Evolutionary conservation across 441 rosid species (phyloP), one percentile per base, ranked within the genome.

Genomic region (Pelargonium cotyledonis): DNA sequence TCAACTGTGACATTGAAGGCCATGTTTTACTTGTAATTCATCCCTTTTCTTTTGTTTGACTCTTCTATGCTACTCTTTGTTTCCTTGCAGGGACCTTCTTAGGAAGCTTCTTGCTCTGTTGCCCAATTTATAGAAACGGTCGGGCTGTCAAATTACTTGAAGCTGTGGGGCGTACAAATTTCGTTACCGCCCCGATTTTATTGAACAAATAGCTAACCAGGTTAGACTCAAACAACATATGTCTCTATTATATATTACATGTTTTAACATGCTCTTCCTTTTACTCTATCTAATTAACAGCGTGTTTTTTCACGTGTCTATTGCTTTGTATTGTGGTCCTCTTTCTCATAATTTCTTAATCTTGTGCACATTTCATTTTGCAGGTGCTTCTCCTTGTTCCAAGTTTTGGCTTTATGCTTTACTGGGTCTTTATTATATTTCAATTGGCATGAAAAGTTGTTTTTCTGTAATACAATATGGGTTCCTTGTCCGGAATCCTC

Each of bases 401-500:
- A 18, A 49, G 16, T 35, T 65, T 15, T 66, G 41, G 9, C 19
- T 67, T n/a, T 46, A 66, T 43, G 66, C 19, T 72, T 18, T 66
- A 16, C 19, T 49, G 41, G 8, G 41, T 38, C 41, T 8, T 74
- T 7, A 38, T 66, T 66, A 44, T 63, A 6, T 61, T 41, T 62
- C 35, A 68, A 65, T 63, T 77, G 76, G 77, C 78, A 73, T 77
- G 79, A 76, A 66, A 78, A 73, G 21, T 74, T 75, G 47, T 66
- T 43, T 57, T 74, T 72, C 40, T 81, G 38, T 62, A 64, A 61
- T 75, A 61, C 80, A 68, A 29, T 31, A 94, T 94, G 96, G 83
- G 87, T 83, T 91, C 91, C 69, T 80, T 91, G 71, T 83, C 88
- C 12, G 96, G 95, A 72, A 75, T 71, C 69, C 63, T 88, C 72